Conservation (phyloP, 1,139 yeast genomes). For the Suhomyces terraborum region DNA sequence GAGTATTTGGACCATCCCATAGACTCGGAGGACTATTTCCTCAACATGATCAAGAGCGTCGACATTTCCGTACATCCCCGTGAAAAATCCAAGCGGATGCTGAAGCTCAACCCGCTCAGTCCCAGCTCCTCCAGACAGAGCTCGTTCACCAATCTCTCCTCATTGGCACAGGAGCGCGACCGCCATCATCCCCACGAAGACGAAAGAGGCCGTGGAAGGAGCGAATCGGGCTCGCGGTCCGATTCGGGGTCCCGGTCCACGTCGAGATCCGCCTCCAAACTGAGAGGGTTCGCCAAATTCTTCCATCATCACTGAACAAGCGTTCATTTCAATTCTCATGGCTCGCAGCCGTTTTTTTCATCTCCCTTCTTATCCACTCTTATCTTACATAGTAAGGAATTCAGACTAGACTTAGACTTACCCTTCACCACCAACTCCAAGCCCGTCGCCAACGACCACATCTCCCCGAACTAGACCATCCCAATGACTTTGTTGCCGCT, state of each 20-base stretch:
- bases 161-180: constrained; percentile 17
- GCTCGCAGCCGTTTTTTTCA: not conserved
- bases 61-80: constrained; percentile 15
- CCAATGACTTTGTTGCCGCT: no score
- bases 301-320: constrained; percentile 18
- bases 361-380: no score
- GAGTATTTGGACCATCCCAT: constrained; percentile 30
- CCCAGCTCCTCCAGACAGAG: constrained; percentile 18
- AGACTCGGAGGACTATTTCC: constrained; percentile 34
- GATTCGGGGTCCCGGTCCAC: constrained; percentile 15
- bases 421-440: no score
- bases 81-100: constrained; percentile 12
- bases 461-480: no score
- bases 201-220: constrained; percentile 19
- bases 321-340: constrained; percentile 4
- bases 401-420: no score
- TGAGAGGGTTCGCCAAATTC: constrained; percentile 25
- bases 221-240: constrained; percentile 6
- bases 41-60: constrained; percentile 30
- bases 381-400: no score
- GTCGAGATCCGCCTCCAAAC: constrained; percentile 24
- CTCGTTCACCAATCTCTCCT: constrained; percentile 21
- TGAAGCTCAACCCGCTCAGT: constrained; percentile 12
- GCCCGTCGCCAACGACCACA: no score
- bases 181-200: constrained; percentile 4